Evolutionary conservation across 1,139 yeast species (phyloP).

Genomic region (Hansenula sp.): DNA sequence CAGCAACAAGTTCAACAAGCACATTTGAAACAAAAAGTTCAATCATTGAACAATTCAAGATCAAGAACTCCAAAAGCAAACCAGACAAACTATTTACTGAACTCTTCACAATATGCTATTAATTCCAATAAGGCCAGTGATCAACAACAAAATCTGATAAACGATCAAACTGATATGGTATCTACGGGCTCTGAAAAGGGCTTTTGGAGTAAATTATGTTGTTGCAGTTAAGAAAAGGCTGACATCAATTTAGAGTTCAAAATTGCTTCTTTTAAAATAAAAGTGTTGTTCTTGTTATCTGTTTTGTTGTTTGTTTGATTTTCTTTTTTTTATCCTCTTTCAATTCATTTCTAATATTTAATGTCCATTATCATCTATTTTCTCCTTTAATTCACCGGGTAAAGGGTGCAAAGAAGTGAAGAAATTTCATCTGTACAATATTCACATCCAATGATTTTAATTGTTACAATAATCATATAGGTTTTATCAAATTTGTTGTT

Average conservation of each 20-base stretch:
- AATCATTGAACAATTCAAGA: conserved; percentile 22
- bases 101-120: conserved; percentile 21
- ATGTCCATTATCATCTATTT: not conserved
- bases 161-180: conserved; percentile 18
- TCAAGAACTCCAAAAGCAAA: conserved; percentile 20
- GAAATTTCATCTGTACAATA: too few relatives aligned
- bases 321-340: not conserved
- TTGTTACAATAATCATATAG: too few relatives aligned
- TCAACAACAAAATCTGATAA: conserved; percentile 20
- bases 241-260: too few relatives aligned
- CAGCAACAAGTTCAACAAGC: conserved; percentile 20
- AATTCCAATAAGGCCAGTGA: conserved; percentile 19
- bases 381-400: not conserved
- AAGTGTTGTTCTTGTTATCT: not conserved
- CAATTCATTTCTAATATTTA: not conserved
- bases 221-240: conserved; percentile 13
- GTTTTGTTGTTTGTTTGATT: not conserved
- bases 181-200: conserved; percentile 19
- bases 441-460: too few relatives aligned
- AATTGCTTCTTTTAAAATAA: too few relatives aligned
- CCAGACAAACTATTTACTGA: conserved; percentile 17
- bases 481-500: too few relatives aligned
- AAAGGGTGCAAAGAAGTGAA: too few relatives aligned
- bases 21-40: conserved; percentile 22
- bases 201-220: conserved; percentile 21